phyloP scores from a whole-genome alignment of 2,329 filamentous ascomycete species.

The Cladosporium sp. region DNA sequence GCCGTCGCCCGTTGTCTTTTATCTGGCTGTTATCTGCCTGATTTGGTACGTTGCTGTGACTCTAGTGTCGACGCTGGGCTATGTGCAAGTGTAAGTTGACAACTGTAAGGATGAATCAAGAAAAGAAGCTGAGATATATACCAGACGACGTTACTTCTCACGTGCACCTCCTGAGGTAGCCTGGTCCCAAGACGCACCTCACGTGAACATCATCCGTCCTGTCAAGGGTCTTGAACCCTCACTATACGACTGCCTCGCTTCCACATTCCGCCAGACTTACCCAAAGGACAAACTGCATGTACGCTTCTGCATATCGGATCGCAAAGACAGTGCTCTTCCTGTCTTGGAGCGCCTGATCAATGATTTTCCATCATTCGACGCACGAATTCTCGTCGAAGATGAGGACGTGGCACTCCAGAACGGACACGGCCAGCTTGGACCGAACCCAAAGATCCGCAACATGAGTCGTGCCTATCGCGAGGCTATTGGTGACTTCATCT shows the following conservation, averaged over 20 bases:
- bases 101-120: conserved; percentile 22
- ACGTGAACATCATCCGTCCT: conserved; percentile 87
- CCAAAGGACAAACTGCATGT: conserved; percentile 74
- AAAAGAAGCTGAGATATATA: background rate
- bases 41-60: conserved; percentile 50
- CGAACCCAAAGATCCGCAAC: conserved; percentile 98
- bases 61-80: conserved; percentile 59
- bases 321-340: conserved; percentile 73
- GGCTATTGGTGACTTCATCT: conserved; percentile 82
- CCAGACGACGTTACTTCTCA: conserved; percentile 58
- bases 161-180: conserved; percentile 39
- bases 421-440: conserved; percentile 63
- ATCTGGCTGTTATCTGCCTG: conserved; percentile 31
- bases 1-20: conserved; percentile 27
- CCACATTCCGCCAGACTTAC: conserved; percentile 81
- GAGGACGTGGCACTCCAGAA: conserved; percentile 72
- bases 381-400: conserved; percentile 73
- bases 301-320: conserved; percentile 76
- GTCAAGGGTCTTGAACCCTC: conserved; percentile 89
- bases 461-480: conserved; percentile 92
- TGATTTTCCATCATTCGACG: conserved; percentile 73
- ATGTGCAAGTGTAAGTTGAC: conserved; percentile 57
- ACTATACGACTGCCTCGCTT: conserved; percentile 88
- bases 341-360: conserved; percentile 68
- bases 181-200: conserved; percentile 58